phyloP scores from a whole-genome alignment of 2,329 filamentous ascomycete species.

The Coniella vitis region DNA sequence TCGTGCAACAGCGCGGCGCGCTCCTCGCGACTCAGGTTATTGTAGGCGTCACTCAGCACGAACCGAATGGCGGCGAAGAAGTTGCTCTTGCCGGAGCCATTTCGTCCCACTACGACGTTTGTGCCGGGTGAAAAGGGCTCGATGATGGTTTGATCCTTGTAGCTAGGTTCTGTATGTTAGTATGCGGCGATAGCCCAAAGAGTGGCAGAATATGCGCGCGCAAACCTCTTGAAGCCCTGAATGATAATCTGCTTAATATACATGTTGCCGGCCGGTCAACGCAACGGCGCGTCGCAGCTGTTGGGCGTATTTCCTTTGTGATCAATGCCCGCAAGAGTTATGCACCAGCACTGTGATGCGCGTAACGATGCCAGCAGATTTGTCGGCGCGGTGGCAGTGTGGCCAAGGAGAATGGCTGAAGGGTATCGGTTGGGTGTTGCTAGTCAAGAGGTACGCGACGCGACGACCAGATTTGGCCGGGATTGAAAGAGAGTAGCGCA shows the following conservation, averaged over 20 bases:
- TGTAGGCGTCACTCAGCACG: slow-evolving; percentile 96
- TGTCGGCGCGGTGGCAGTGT: neutral
- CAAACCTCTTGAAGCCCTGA: slow-evolving; percentile 96
- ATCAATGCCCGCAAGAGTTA: neutral
- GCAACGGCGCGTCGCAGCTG: slow-evolving; percentile 21
- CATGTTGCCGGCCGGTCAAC: slow-evolving; percentile 48
- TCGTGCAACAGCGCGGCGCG: slow-evolving; percentile 95
- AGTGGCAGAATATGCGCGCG: neutral
- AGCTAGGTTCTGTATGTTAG: slow-evolving; percentile 48
- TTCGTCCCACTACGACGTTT: slow-evolving; percentile 97
- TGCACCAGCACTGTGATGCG: neutral
- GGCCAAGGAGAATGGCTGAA: neutral
- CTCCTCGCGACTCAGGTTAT: slow-evolving; percentile 91
- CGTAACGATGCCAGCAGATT: neutral
- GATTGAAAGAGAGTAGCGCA: neutral
- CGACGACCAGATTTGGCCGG: neutral
- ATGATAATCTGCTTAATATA: slow-evolving; percentile 99
- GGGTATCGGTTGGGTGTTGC: slow-evolving; percentile 3
- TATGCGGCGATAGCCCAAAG: slow-evolving; percentile 1
- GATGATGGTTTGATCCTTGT: slow-evolving; percentile 99
- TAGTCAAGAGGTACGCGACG: slow-evolving; percentile 10
- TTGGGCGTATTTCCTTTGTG: neutral
- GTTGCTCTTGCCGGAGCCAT: slow-evolving; percentile 98
- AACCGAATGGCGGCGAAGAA: slow-evolving; percentile 99
- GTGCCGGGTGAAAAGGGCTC: slow-evolving; percentile 96